phyloP scores from a whole-genome alignment of 1,139 yeast genomes.

The Pichia terricola region DNA sequence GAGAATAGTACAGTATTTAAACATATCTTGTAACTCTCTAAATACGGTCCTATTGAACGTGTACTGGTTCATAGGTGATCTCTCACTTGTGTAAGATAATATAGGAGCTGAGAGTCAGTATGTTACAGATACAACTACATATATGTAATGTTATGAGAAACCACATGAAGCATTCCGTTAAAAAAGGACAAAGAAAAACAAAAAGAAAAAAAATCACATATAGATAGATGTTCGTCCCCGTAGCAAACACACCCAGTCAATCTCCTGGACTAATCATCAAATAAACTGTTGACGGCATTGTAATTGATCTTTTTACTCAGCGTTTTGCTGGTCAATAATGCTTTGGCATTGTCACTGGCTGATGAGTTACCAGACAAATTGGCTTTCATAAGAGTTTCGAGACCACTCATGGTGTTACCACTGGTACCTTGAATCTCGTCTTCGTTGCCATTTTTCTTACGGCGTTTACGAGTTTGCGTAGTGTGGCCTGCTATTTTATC shows the following conservation, averaged over 20 bases:
- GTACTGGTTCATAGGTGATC: too few species aligned
- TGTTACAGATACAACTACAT: background rate
- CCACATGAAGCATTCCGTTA: too few species aligned
- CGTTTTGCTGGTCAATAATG: slow-evolving; percentile 58
- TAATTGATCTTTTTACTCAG: slow-evolving; percentile 85
- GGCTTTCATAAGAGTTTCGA: slow-evolving; percentile 32
- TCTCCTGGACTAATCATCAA: slow-evolving; percentile 24
- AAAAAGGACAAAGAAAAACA: background rate
- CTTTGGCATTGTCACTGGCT: slow-evolving; percentile 68
- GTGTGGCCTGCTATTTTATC: slow-evolving; percentile 76
- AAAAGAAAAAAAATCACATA: background rate
- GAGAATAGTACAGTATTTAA: too few species aligned
- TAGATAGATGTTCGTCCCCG: background rate
- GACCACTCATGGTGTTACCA: slow-evolving; percentile 5
- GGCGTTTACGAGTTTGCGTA: slow-evolving; percentile 38
- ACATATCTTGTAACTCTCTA: too few species aligned
- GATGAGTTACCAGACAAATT: slow-evolving; percentile 38
- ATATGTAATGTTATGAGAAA: background rate
- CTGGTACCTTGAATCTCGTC: slow-evolving; percentile 18
- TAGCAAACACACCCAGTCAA: background rate
- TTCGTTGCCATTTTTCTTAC: slow-evolving; percentile 25
- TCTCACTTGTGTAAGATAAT: too few species aligned
- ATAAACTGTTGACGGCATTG: slow-evolving; percentile 61
- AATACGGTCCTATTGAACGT: too few species aligned
- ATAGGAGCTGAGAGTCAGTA: too few species aligned